Base-by-base conservation (phyloP, 2,329 filamentous ascomycete species). In the Fusarium algeriense region DNA sequence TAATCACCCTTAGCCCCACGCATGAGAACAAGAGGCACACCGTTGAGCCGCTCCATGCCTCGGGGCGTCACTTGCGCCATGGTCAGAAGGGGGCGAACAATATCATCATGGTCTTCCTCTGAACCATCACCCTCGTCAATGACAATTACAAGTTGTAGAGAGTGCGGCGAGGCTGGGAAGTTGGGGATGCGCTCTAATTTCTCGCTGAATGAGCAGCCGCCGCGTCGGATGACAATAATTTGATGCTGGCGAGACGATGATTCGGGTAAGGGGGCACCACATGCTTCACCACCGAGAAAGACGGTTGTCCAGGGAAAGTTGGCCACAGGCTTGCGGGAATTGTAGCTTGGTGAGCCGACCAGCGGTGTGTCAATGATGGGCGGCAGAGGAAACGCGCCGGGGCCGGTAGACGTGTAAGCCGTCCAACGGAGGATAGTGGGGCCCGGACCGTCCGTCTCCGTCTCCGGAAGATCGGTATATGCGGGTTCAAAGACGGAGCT, bases 101-200 rank as follows among this genome's bases (percentile, higher is more conserved):
- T 70, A 11, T 77, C 78, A 40, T 67, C 70, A 17, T 32, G 41
- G 9, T 26, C 52, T 20, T 78, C 76, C 35, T 77, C 79, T 13
- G 80, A 71, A 12, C 76, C 77, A 15, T 78, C 77, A 7, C 76
- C 78, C 20, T 88, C 87, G 6, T 89, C 87, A 87, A 98, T 88
- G 0, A 98, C 83, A 45, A 98, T 83, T 32, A 98, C 93, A 6
- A 98, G 87, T 79, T 97, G 93, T 20, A 98, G 83, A 2, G 90
- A 86, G 6, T 81, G 79, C 1, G 84, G 79, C 1, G 85, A 84
- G 0, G 92, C 90, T 3, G 90, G 85, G 78, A 91, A 95, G 13
- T 89, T 88, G 1, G 95, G 94, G n/a, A 98, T 94, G 71, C 93
- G 95, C 55, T 87, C 86, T 2, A 98, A 83, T 80, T 99, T 99